These are phyloP conservation scores for Pisolithus marmoratus DNA, from an alignment of 768 basidiomycete genomes.

Conservation along the genomic window DNA sequence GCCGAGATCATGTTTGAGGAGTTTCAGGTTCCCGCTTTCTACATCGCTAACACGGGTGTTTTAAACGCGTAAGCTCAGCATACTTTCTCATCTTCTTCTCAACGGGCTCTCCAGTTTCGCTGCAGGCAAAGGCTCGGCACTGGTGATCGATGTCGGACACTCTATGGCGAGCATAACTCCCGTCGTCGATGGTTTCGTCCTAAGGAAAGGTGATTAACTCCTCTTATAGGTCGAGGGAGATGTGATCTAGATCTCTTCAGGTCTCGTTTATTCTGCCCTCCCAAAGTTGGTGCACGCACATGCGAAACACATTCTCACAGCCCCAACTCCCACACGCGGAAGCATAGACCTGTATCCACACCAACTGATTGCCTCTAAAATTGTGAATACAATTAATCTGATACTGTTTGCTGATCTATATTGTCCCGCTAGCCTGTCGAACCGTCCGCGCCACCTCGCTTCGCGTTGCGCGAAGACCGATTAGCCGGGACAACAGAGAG, in stretches of 20 bases:
- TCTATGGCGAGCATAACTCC: constrained; percentile 88
- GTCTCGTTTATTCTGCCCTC: constrained; percentile 68
- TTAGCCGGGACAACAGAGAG: constrained; percentile 65
- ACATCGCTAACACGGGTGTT: constrained; percentile 92
- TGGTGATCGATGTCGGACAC: constrained; percentile 92
- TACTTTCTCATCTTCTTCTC: constrained; percentile 2
- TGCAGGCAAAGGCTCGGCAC: constrained; percentile 93
- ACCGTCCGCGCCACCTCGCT: constrained; percentile 55
- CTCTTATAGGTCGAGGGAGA: background rate
- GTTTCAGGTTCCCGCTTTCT: constrained; percentile 91
- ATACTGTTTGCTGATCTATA: constrained; percentile 2
- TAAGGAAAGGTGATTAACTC: constrained; percentile 71
- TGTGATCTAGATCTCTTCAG: constrained; percentile 34
- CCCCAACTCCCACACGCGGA: constrained; percentile 41
- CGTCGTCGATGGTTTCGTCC: constrained; percentile 95
- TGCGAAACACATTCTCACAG: constrained; percentile 60
- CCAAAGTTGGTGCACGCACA: constrained; percentile 79
- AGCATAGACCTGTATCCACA: constrained; percentile 74
- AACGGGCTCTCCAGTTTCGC: constrained; percentile 62
- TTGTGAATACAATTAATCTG: constrained; percentile 33
- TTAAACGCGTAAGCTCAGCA: constrained; percentile 71
- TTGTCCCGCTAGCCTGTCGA: constrained; percentile 63
- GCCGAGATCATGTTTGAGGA: constrained; percentile 98
- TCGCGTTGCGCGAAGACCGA: constrained; percentile 71
- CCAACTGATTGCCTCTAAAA: constrained; percentile 84